phyloP scores from a whole-genome alignment of 352 stramenopile species.

The Phytophthora nicotianae region DNA sequence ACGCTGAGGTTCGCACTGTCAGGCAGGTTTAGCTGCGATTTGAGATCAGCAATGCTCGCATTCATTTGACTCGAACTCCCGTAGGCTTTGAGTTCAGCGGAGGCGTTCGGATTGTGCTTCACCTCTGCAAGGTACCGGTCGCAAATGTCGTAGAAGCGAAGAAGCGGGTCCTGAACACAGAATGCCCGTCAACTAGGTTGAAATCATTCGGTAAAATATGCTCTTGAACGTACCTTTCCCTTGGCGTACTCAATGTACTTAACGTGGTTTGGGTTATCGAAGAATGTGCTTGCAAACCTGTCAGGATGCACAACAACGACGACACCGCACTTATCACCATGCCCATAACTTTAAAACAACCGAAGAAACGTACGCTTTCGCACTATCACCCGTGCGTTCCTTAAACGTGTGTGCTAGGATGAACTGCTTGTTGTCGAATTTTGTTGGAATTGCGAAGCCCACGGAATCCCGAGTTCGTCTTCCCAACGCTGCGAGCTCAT shows the following conservation, averaged over 20 bases:
- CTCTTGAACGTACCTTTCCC: constrained; percentile 38
- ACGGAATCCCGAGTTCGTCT: constrained; percentile 37
- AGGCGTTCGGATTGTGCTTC: constrained; percentile 54
- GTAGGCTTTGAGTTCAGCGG: constrained; percentile 48
- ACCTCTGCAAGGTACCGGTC: constrained; percentile 60
- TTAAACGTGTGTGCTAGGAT: constrained; percentile 67
- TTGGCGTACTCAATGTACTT: constrained; percentile 56
- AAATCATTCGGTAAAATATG: background rate
- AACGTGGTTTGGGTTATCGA: constrained; percentile 57
- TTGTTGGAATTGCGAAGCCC: constrained; percentile 1
- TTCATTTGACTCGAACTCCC: constrained; percentile 41
- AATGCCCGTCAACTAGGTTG: background rate
- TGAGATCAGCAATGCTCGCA: constrained; percentile 33
- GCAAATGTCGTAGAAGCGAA: constrained; percentile 79
- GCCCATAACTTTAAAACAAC: background rate
- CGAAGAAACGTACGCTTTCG: constrained; percentile 48
- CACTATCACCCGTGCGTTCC: constrained; percentile 59
- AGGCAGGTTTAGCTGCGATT: constrained; percentile 44
- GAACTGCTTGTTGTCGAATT: constrained; percentile 44
- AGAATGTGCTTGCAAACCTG: constrained; percentile 68
- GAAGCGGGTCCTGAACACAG: constrained; percentile 43
- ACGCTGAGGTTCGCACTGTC: constrained; percentile 33
- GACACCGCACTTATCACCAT: background rate
- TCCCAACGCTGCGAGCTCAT: constrained; percentile 49
- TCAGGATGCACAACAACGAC: background rate